phyloP scores from a whole-genome alignment of 2,329 filamentous ascomycete species.

The Trichothecium sympodiale region DNA sequence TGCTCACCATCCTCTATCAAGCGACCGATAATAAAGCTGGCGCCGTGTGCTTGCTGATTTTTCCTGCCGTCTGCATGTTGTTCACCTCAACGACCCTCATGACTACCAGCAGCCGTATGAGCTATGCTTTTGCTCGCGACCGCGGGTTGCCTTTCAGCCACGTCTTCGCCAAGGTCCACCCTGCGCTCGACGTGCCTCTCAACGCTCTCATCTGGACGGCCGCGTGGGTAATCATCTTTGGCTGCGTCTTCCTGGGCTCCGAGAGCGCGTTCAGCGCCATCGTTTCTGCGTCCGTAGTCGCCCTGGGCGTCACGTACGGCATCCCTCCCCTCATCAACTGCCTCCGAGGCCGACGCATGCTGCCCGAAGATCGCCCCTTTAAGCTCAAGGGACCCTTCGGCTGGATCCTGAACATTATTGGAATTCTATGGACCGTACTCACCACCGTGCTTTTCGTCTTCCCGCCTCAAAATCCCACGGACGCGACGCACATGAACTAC shows the following conservation, averaged over 20 bases:
- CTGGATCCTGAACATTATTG: slow-evolving; percentile 26
- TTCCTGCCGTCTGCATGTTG: slow-evolving; percentile 51
- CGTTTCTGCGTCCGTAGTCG: slow-evolving; percentile 59
- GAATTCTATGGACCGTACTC: slow-evolving; percentile 54
- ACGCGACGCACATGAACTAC: slow-evolving; percentile 57
- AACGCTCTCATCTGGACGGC: slow-evolving; percentile 54
- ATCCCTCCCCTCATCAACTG: slow-evolving; percentile 64
- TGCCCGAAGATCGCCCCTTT: slow-evolving; percentile 38
- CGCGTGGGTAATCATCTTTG: slow-evolving; percentile 53
- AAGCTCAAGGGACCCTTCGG: slow-evolving; percentile 21
- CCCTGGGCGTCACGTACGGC: slow-evolving; percentile 61
- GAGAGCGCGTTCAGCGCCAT: slow-evolving; percentile 59
- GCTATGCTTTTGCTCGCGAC: slow-evolving; percentile 54
- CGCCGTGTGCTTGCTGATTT: slow-evolving; percentile 54
- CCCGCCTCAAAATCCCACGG: slow-evolving; percentile 55
- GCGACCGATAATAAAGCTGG: slow-evolving; percentile 51
- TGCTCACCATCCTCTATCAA: slow-evolving; percentile 51
- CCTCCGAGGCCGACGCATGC: slow-evolving; percentile 51
- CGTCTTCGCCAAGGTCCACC: slow-evolving; percentile 51
- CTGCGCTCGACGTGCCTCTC: slow-evolving; percentile 49
- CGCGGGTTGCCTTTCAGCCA: slow-evolving; percentile 52
- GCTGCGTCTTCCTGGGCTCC: slow-evolving; percentile 59
- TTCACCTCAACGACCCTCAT: slow-evolving; percentile 54
- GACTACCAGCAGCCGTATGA: slow-evolving; percentile 56
- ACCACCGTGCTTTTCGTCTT: slow-evolving; percentile 69